Evolutionary conservation across 2,329 filamentous ascomycete genomes (phyloP).

Genomic region (Akanthomyces lecanii): DNA sequence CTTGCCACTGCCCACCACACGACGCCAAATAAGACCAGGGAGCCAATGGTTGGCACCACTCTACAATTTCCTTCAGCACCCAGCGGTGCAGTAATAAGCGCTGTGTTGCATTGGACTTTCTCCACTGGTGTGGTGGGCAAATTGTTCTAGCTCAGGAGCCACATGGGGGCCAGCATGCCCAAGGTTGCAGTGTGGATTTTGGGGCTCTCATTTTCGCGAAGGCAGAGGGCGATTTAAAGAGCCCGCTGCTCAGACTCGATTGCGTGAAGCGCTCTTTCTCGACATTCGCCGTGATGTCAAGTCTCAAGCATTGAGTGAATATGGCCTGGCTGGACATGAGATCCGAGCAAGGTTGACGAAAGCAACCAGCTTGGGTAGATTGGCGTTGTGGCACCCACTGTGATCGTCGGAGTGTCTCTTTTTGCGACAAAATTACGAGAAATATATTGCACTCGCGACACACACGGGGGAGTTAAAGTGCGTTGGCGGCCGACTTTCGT

Average conservation of each 20-base stretch:
- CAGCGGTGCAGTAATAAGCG: not conserved
- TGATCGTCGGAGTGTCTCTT: not conserved
- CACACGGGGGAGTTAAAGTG: too few relatives aligned
- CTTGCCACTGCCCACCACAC: conserved; percentile 1
- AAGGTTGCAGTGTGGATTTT: not conserved
- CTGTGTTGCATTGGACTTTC: conserved; percentile 6
- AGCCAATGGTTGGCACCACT: not conserved
- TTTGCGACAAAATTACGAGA: not conserved
- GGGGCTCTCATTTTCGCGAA: not conserved
- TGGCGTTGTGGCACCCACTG: not conserved
- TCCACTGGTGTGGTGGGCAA: conserved; percentile 1
- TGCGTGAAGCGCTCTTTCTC: not conserved
- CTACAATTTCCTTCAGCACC: not conserved
- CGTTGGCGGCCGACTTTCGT: not conserved
- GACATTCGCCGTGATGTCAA: not conserved
- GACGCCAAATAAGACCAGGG: not conserved
- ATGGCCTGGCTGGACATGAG: not conserved
- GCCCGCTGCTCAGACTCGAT: not conserved
- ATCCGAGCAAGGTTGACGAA: not conserved
- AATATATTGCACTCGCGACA: not conserved
- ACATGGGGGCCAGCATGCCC: not conserved
- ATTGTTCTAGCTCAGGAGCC: conserved; percentile 1
- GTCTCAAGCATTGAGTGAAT: too few relatives aligned
- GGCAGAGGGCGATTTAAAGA: not conserved
- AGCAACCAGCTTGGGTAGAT: not conserved